Evolutionary conservation across 2,329 filamentous ascomycete species (phyloP).

Genomic region (Fusarium xyrophilum): DNA sequence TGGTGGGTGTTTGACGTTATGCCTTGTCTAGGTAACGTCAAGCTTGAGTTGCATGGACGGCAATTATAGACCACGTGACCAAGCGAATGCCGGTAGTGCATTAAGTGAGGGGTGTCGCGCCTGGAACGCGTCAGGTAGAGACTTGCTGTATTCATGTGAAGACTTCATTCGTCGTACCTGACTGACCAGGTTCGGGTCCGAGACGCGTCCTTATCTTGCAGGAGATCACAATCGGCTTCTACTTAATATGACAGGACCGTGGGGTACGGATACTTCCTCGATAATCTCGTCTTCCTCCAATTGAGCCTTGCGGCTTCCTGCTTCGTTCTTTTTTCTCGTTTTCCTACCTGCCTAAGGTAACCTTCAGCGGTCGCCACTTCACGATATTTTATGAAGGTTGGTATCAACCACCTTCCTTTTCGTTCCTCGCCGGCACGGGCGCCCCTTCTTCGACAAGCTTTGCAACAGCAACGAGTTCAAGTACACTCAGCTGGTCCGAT

Average conservation of each 20-base stretch:
- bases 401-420: slow-evolving; percentile 41
- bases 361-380: neutral
- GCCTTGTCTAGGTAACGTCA: neutral
- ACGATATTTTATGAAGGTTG: slow-evolving; percentile 47
- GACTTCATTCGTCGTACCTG: slow-evolving; percentile 14
- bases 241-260: slow-evolving; percentile 16
- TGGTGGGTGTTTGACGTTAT: no score
- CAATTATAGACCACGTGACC: slow-evolving; percentile 28
- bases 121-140: slow-evolving; percentile 26
- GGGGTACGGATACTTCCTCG: slow-evolving; percentile 3
- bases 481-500: slow-evolving; percentile 29
- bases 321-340: neutral
- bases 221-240: slow-evolving; percentile 7
- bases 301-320: slow-evolving; percentile 1
- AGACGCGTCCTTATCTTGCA: slow-evolving; percentile 28
- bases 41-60: neutral
- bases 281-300: neutral
- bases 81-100: slow-evolving; percentile 17
- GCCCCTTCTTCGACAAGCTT: slow-evolving; percentile 36
- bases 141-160: neutral
- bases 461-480: slow-evolving; percentile 34
- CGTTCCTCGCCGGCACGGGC: slow-evolving; percentile 49
- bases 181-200: neutral
- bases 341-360: neutral
- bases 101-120: slow-evolving; percentile 26